Conservation (phyloP, 1,139 yeast genomes). For the Hemisphaericaspora lyxosophila region DNA sequence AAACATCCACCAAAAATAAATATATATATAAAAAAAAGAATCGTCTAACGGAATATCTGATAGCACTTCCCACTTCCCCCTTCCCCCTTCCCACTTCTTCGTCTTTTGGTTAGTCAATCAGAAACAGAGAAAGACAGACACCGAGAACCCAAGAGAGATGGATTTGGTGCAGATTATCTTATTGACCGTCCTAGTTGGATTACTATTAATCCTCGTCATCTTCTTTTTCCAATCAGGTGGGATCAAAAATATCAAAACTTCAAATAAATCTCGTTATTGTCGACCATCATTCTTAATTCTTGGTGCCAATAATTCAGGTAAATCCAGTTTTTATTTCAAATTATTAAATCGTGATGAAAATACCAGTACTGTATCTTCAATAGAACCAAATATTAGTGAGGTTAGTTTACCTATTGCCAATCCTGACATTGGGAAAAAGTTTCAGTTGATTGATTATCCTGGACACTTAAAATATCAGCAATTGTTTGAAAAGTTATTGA, state of each 20-base stretch:
- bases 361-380: constrained; percentile 41
- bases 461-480: constrained; percentile 76
- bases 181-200: constrained; percentile 24
- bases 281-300: constrained; percentile 64
- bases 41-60: too few relatives aligned
- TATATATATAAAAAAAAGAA: too few relatives aligned
- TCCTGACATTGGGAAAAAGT: constrained; percentile 30
- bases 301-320: constrained; percentile 76
- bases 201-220: constrained; percentile 21
- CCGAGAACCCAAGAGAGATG: too few relatives aligned
- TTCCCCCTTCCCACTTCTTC: too few relatives aligned
- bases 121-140: too few relatives aligned
- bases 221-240: constrained; percentile 28
- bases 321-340: constrained; percentile 60
- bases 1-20: too few relatives aligned
- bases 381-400: constrained; percentile 37
- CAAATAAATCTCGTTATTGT: constrained; percentile 13
- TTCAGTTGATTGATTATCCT: constrained; percentile 73
- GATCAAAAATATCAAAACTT: constrained; percentile 19
- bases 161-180: constrained; percentile 25
- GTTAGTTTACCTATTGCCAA: constrained; percentile 37
- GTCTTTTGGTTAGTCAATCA: too few relatives aligned
- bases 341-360: constrained; percentile 18
- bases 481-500: constrained; percentile 41
- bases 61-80: too few relatives aligned